Conservation (phyloP, 2,329 filamentous ascomycete genomes). For the Bretziella fagacearum region DNA sequence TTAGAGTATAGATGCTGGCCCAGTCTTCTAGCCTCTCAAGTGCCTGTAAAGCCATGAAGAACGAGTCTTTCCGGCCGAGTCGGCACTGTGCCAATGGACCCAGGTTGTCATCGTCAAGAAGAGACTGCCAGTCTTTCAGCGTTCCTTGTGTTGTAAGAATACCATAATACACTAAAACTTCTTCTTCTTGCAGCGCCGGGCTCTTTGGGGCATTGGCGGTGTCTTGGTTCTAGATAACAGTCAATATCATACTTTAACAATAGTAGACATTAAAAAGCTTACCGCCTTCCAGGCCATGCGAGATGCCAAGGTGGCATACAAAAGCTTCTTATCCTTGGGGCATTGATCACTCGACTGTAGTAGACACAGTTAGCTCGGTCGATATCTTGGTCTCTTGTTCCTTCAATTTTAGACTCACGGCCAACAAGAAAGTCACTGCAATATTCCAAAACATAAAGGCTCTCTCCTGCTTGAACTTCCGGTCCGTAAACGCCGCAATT, state of each 20-base stretch:
- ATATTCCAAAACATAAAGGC: slow-evolving; percentile 39
- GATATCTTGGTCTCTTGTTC: background rate
- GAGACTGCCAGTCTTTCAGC: slow-evolving; percentile 25
- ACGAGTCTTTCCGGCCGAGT: slow-evolving; percentile 30
- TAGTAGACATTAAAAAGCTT: background rate
- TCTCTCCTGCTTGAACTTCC: slow-evolving; percentile 31
- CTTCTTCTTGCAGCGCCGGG: slow-evolving; percentile 26
- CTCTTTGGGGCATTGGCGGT: slow-evolving; percentile 4
- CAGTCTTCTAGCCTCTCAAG: slow-evolving; percentile 27
- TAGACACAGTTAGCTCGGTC: background rate
- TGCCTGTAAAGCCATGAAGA: slow-evolving; percentile 26
- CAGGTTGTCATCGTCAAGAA: slow-evolving; percentile 25
- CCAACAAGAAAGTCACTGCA: slow-evolving; percentile 34
- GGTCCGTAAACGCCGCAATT: slow-evolving; percentile 38
- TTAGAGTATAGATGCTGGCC: slow-evolving; percentile 28
- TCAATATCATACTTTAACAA: background rate
- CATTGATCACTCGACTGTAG: slow-evolving; percentile 30
- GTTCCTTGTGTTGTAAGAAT: slow-evolving; percentile 29
- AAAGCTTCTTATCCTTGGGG: slow-evolving; percentile 30
- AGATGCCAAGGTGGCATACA: slow-evolving; percentile 34
- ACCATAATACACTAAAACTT: slow-evolving; percentile 33
- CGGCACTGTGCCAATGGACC: slow-evolving; percentile 29
- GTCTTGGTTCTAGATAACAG: slow-evolving; percentile 7
- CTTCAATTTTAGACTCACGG: slow-evolving; percentile 27
- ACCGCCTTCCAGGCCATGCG: slow-evolving; percentile 13